phyloP scores from a whole-genome alignment of 306 rosid genomes.

The Pachyrhizus erosus region DNA sequence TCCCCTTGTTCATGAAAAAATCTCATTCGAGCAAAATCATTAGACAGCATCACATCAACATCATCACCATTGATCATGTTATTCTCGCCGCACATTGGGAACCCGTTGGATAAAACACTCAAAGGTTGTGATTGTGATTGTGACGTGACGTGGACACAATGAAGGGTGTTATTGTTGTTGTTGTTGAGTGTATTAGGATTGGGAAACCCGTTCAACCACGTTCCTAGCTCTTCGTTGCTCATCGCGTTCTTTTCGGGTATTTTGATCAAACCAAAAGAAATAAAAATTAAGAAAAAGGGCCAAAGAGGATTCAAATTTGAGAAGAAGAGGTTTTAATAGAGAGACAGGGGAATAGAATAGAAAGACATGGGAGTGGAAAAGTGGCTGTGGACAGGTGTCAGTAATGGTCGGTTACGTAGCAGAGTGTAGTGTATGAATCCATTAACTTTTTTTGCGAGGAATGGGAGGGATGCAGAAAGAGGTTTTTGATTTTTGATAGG shows the following conservation, averaged over 20 bases:
- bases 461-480: background rate
- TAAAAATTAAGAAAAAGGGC: no score
- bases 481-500: background rate
- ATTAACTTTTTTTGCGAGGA: no score
- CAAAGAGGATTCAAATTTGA: no score
- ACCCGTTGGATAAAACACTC: slow-evolving; percentile 44
- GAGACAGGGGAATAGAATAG: no score
- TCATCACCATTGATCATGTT: background rate
- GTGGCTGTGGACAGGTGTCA: no score
- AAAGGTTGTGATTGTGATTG: slow-evolving; percentile 41
- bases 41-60: slow-evolving; percentile 44
- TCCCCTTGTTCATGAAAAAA: slow-evolving; percentile 41
- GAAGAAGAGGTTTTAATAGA: no score
- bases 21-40: slow-evolving; percentile 48
- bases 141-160: slow-evolving; percentile 1
- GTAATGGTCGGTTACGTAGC: no score
- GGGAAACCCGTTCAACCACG: slow-evolving; percentile 36
- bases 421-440: no score
- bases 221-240: slow-evolving; percentile 30
- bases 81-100: background rate
- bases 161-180: background rate
- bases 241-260: slow-evolving; percentile 25
- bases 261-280: background rate
- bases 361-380: no score
- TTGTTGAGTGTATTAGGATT: background rate